phyloP scores from a whole-genome alignment of 225 moss, liverwort and hornwort species.

The Thuidium tamariscinum region DNA sequence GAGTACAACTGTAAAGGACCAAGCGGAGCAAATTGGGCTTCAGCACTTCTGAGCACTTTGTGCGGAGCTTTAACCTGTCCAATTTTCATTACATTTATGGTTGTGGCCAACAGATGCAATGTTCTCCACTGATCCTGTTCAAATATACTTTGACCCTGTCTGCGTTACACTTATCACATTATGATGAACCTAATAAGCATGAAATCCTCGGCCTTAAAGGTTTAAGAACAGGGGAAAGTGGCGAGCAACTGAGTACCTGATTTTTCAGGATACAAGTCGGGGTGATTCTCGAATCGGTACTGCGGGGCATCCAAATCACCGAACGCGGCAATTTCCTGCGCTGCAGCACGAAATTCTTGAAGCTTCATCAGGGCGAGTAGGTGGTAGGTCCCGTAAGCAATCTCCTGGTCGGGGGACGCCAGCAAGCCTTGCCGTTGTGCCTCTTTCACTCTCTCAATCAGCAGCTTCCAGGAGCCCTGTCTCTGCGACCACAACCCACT shows the following conservation, averaged over 20 bases:
- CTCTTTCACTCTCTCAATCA: conserved; percentile 72
- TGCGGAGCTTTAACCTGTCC: background rate
- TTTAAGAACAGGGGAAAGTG: background rate
- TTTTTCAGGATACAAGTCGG: conserved; percentile 17
- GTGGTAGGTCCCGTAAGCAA: conserved; percentile 62
- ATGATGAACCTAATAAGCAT: background rate
- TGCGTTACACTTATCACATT: background rate
- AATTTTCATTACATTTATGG: background rate
- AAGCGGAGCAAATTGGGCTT: background rate
- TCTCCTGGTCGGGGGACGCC: conserved; percentile 58
- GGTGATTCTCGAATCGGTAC: conserved; percentile 62
- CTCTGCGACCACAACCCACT: conserved; percentile 50
- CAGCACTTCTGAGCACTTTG: background rate
- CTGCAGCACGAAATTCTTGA: conserved; percentile 61
- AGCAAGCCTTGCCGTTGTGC: conserved; percentile 39
- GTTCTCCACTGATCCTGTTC: background rate
- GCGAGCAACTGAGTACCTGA: conserved; percentile 5
- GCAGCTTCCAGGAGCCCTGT: conserved; percentile 77
- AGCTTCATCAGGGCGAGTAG: conserved; percentile 85
- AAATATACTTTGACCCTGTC: background rate
- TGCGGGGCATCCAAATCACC: conserved; percentile 67
- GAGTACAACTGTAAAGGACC: background rate
- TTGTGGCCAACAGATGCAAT: background rate
- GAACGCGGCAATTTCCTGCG: conserved; percentile 56
- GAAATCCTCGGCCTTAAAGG: background rate